Evolutionary conservation across 2,329 filamentous ascomycete species (phyloP).

Genomic region (Fusarium sp.): DNA sequence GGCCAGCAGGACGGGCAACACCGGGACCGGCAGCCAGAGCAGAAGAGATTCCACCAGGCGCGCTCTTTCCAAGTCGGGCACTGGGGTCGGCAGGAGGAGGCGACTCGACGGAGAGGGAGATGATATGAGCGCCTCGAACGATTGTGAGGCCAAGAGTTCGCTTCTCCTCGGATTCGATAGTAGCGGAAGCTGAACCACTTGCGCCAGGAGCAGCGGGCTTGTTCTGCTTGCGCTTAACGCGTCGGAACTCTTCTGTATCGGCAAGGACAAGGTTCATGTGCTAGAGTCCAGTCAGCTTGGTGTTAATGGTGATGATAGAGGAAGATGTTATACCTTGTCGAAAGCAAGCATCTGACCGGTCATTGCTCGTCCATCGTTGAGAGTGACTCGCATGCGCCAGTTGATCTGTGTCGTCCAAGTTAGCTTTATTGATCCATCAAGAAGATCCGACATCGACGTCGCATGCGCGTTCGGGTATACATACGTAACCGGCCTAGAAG

Average conservation of each 20-base stretch:
- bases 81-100: slow-evolving; percentile 95
- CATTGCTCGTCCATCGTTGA: slow-evolving; percentile 96
- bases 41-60: slow-evolving; percentile 74
- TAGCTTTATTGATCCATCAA: slow-evolving; percentile 13
- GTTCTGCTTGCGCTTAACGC: slow-evolving; percentile 84
- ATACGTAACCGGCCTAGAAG: slow-evolving; percentile 76
- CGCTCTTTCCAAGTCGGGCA: slow-evolving; percentile 83
- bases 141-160: slow-evolving; percentile 96
- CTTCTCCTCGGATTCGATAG: slow-evolving; percentile 91
- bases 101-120: slow-evolving; percentile 94
- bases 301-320: background rate
- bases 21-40: slow-evolving; percentile 86
- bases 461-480: slow-evolving; percentile 52
- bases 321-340: slow-evolving; percentile 77
- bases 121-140: slow-evolving; percentile 91
- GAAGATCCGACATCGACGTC: background rate
- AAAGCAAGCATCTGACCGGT: slow-evolving; percentile 98
- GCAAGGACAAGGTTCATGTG: slow-evolving; percentile 99
- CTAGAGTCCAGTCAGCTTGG: slow-evolving; percentile 57
- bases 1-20: slow-evolving; percentile 89
- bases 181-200: slow-evolving; percentile 63
- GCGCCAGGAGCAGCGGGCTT: slow-evolving; percentile 76
- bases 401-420: slow-evolving; percentile 77
- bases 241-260: slow-evolving; percentile 97
- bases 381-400: slow-evolving; percentile 97